Percentiles rank a stretch among this genome's conserved stretches.
phyloP scores from a whole-genome alignment of 768 basidiomycete genomes.

The Leucosporidium scottii region DNA sequence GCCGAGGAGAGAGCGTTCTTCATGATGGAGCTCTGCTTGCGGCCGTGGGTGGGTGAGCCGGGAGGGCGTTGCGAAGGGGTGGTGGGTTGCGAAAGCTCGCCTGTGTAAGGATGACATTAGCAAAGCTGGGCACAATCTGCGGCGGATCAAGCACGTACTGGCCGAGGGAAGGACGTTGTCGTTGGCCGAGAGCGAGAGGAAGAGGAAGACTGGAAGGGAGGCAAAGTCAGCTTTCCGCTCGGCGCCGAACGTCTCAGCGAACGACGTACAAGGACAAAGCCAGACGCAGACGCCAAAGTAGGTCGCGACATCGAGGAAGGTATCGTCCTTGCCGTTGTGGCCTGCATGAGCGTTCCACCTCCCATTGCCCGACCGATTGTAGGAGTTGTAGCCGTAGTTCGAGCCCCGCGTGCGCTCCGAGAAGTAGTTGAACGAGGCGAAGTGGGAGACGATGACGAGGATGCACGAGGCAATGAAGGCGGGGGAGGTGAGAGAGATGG shows the following conservation, averaged over 20 bases:
- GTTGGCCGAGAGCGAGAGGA: slow-evolving; percentile 91
- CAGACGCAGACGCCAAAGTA: slow-evolving; percentile 49
- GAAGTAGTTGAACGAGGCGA: slow-evolving; percentile 95
- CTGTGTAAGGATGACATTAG: background rate
- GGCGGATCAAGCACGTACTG: slow-evolving; percentile 12
- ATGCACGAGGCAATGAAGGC: slow-evolving; percentile 79
- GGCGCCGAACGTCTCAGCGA: background rate
- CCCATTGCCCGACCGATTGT: slow-evolving; percentile 2
- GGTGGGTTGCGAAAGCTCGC: background rate
- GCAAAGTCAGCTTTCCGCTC: slow-evolving; percentile 28
- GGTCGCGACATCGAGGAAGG: slow-evolving; percentile 48
- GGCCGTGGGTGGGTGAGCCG: slow-evolving; percentile 13
- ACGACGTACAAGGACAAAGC: background rate
- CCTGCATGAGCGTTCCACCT: background rate
- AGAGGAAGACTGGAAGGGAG: slow-evolving; percentile 75
- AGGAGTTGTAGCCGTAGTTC: slow-evolving; percentile 22
- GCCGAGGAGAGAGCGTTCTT: slow-evolving; percentile 26
- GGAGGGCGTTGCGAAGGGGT: background rate
- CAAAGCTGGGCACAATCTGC: background rate
- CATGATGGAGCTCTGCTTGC: slow-evolving; percentile 24
- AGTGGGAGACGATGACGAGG: slow-evolving; percentile 82
- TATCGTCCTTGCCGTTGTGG: slow-evolving; percentile 22
- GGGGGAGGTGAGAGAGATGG: slow-evolving; percentile 79
- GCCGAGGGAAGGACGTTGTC: slow-evolving; percentile 77
- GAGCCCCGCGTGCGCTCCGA: slow-evolving; percentile 43